phyloP scores from a whole-genome alignment of 495 filamentous ascomycete species.

The Oidiodendron maius region DNA sequence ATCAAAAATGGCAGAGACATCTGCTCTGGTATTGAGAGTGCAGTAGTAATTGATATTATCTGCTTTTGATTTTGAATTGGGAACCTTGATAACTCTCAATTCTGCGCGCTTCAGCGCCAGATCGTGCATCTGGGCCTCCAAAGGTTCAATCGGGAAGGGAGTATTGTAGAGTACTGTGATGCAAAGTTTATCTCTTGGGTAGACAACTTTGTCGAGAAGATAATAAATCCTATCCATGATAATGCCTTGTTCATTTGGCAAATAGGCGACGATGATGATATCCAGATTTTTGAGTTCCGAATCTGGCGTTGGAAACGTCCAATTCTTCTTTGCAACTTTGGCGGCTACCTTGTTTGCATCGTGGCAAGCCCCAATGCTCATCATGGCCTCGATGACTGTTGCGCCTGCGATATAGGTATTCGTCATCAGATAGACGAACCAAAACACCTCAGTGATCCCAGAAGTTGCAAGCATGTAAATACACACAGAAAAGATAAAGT shows the following conservation, averaged over 20 bases:
- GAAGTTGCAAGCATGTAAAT: constrained; percentile 28
- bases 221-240: constrained; percentile 33
- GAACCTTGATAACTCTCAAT: constrained; percentile 31
- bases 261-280: constrained; percentile 35
- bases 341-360: constrained; percentile 25
- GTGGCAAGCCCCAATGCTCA: constrained; percentile 25
- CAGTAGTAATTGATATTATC: constrained; percentile 37
- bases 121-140: constrained; percentile 26
- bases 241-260: constrained; percentile 38
- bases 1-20: constrained; percentile 34
- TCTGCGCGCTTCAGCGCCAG: constrained; percentile 20
- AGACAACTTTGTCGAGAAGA: constrained; percentile 30
- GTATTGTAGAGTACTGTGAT: constrained; percentile 38
- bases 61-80: constrained; percentile 32
- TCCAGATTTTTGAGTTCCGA: constrained; percentile 29
- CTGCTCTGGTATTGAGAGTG: constrained; percentile 26
- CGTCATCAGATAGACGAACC: constrained; percentile 8
- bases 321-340: constrained; percentile 26
- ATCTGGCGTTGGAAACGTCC: constrained; percentile 31
- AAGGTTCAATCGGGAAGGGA: constrained; percentile 27
- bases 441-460: constrained; percentile 3
- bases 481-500: constrained; percentile 30
- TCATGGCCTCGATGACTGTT: constrained; percentile 32
- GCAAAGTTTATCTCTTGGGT: constrained; percentile 30
- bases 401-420: constrained; percentile 15